Conservation (phyloP, 805 yeast species). For the Zygosaccharomyces siamensis region DNA sequence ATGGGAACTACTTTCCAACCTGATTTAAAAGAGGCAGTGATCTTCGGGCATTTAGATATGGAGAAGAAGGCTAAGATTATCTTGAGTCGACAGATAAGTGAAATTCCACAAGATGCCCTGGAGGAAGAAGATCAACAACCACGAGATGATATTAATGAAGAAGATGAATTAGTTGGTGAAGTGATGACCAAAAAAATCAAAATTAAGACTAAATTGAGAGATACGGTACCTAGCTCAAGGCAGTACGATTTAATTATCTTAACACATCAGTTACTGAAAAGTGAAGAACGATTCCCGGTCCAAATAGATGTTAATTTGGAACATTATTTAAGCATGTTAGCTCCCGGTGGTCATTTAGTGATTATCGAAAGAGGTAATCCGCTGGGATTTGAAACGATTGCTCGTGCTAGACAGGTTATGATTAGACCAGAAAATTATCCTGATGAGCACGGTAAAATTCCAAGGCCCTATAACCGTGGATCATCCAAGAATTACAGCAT, state of each 20-base stretch:
- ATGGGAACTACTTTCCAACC: constrained; percentile 65
- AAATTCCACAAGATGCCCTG: constrained; percentile 26
- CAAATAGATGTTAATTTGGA: constrained; percentile 68
- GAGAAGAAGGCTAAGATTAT: constrained; percentile 71
- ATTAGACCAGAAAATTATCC: constrained; percentile 73
- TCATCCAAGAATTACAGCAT: constrained; percentile 28
- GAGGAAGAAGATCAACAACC: constrained; percentile 18
- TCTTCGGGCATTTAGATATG: constrained; percentile 72
- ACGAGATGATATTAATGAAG: constrained; percentile 23
- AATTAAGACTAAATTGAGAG: constrained; percentile 51
- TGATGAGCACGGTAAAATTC: constrained; percentile 55
- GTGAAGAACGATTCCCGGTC: constrained; percentile 57
- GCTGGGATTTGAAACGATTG: constrained; percentile 79
- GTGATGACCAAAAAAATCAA: constrained; percentile 55
- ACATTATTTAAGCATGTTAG: constrained; percentile 52
- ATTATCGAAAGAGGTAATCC: constrained; percentile 88
- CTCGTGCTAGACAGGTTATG: constrained; percentile 85
- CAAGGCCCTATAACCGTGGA: constrained; percentile 62
- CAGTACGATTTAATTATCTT: constrained; percentile 80
- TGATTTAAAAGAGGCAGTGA: constrained; percentile 59
- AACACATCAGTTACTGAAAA: constrained; percentile 66
- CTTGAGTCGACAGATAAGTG: constrained; percentile 63
- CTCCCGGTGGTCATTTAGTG: constrained; percentile 76
- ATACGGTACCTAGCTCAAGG: constrained; percentile 42
- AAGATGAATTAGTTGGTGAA: constrained; percentile 42